These are phyloP conservation scores for Endoconidiophora polonica DNA, from an alignment of 2,329 filamentous ascomycete genomes.

Conservation along the genomic window DNA sequence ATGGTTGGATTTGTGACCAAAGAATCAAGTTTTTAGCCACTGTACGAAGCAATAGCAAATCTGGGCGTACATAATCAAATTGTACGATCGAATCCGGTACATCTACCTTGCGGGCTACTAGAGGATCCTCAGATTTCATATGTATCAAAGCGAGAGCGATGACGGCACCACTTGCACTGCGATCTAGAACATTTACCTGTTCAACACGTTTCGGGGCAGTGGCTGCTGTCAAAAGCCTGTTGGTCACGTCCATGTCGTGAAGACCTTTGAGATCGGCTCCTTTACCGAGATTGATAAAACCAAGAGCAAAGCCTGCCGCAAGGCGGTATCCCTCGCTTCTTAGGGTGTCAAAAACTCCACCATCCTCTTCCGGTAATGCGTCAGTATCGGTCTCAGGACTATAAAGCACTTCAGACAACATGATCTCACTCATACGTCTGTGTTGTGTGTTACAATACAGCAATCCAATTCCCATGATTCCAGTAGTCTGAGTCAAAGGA, in stretches of 20 bases:
- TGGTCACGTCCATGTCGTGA: slow-evolving; percentile 84
- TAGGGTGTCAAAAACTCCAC: slow-evolving; percentile 70
- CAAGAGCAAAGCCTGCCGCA: slow-evolving; percentile 82
- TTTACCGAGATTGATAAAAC: slow-evolving; percentile 86
- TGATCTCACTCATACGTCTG: slow-evolving; percentile 95
- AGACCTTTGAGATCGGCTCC: slow-evolving; percentile 76
- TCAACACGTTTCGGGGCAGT: slow-evolving; percentile 83
- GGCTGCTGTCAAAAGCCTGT: slow-evolving; percentile 70
- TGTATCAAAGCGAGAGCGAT: slow-evolving; percentile 83
- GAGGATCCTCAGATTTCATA: slow-evolving; percentile 86
- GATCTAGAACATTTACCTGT: slow-evolving; percentile 80
- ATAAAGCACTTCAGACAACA: slow-evolving; percentile 93
- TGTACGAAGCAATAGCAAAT: slow-evolving; percentile 79
- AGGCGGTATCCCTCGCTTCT: slow-evolving; percentile 93
- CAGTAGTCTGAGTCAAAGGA: slow-evolving; percentile 82
- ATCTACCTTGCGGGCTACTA: slow-evolving; percentile 80
- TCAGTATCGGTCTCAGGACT: slow-evolving; percentile 21
- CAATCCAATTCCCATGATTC: slow-evolving; percentile 90
- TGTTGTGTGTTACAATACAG: slow-evolving; percentile 93
- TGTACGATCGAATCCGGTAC: slow-evolving; percentile 79
- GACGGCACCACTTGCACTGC: slow-evolving; percentile 83
- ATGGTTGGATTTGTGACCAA: slow-evolving; percentile 69
- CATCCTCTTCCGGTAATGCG: slow-evolving; percentile 31
- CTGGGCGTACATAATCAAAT: slow-evolving; percentile 89
- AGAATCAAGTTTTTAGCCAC: slow-evolving; percentile 82